phyloP scores from a whole-genome alignment of 495 filamentous ascomycete species.

The Hyaloscypha variabilis region DNA sequence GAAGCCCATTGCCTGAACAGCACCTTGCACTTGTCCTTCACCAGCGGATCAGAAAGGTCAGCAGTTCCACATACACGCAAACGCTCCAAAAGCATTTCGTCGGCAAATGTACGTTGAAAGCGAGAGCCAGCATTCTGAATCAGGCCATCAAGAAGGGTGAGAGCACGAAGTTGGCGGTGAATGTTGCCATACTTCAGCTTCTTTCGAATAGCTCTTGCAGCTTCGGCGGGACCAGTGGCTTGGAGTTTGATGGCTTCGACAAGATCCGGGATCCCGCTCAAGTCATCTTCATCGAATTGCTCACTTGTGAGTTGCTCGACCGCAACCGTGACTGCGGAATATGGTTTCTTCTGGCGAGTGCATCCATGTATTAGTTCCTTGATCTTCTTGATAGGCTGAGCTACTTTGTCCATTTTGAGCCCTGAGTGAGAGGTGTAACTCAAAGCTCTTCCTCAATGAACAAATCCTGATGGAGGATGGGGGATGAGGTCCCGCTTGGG shows the following conservation, averaged over 20 bases:
- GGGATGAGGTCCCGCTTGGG: neutral
- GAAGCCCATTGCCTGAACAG: slow-evolving; percentile 88
- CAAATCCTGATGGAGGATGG: neutral
- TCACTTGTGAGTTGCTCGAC: slow-evolving; percentile 91
- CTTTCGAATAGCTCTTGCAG: slow-evolving; percentile 90
- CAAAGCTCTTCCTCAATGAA: neutral
- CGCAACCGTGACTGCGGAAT: slow-evolving; percentile 91
- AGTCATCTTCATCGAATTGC: slow-evolving; percentile 85
- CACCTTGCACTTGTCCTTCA: slow-evolving; percentile 82
- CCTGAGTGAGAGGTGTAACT: neutral
- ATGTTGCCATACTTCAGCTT: slow-evolving; percentile 98
- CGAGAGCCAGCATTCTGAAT: slow-evolving; percentile 92
- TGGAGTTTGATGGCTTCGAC: slow-evolving; percentile 94
- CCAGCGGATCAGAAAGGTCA: slow-evolving; percentile 78
- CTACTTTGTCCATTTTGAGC: neutral
- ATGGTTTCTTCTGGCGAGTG: slow-evolving; percentile 78
- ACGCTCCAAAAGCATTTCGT: slow-evolving; percentile 92
- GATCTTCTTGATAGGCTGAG: neutral
- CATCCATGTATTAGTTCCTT: slow-evolving; percentile 12
- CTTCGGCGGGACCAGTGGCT: slow-evolving; percentile 83
- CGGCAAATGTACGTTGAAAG: slow-evolving; percentile 85
- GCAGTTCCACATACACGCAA: slow-evolving; percentile 87
- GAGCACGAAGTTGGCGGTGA: slow-evolving; percentile 86
- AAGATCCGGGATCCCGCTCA: slow-evolving; percentile 89
- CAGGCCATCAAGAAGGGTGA: slow-evolving; percentile 88